phyloP scores from a whole-genome alignment of 2,329 filamentous ascomycete species.

The Mycosphaerella sp. region DNA sequence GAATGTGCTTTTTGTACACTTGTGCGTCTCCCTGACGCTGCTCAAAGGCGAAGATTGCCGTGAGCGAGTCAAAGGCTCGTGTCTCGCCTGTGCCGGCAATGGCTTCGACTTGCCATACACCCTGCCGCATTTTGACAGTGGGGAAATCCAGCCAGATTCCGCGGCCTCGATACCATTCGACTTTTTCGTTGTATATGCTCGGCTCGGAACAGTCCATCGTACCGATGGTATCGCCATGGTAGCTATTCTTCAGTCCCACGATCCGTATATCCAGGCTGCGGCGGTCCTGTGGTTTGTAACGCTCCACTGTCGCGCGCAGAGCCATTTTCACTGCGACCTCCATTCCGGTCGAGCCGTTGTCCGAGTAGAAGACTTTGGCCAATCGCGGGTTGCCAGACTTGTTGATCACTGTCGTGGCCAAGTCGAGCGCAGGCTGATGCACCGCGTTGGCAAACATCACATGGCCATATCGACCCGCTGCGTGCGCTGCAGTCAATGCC shows the following conservation, averaged over 20 bases:
- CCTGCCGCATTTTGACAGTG: slow-evolving; percentile 58
- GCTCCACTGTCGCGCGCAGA: slow-evolving; percentile 58
- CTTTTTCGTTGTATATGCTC: slow-evolving; percentile 69
- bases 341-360: slow-evolving; percentile 76
- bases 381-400: slow-evolving; percentile 59
- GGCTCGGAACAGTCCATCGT: slow-evolving; percentile 83
- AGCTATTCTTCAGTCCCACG: slow-evolving; percentile 70
- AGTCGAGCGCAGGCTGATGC: slow-evolving; percentile 67
- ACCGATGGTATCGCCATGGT: slow-evolving; percentile 83
- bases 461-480: slow-evolving; percentile 76
- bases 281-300: slow-evolving; percentile 49
- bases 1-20: slow-evolving; percentile 30
- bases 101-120: slow-evolving; percentile 60
- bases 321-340: slow-evolving; percentile 86
- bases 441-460: slow-evolving; percentile 79
- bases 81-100: slow-evolving; percentile 37
- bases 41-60: slow-evolving; percentile 55
- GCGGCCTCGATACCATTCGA: slow-evolving; percentile 76
- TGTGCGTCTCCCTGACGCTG: slow-evolving; percentile 18
- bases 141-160: slow-evolving; percentile 79
- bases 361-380: slow-evolving; percentile 69
- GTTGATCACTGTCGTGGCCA: slow-evolving; percentile 59
- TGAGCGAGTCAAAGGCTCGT: slow-evolving; percentile 43
- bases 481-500: slow-evolving; percentile 69
- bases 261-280: slow-evolving; percentile 54